Percentiles rank a stretch among this genome's conserved stretches.
Evolutionary conservation across 345 rosid genomes (phyloP).

Genomic region (Brassica carinata): DNA sequence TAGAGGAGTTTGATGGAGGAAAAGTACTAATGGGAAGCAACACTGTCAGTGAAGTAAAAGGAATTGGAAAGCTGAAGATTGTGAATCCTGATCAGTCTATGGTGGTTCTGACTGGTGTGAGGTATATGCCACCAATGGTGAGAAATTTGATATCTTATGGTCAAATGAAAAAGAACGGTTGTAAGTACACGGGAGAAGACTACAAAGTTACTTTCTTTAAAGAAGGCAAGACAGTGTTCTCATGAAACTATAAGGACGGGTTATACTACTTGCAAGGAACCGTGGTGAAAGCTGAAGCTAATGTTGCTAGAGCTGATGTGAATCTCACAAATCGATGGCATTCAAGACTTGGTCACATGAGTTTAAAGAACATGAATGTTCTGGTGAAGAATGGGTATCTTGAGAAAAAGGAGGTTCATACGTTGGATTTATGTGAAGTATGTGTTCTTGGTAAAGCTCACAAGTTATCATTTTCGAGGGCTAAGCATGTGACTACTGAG

Average conservation of each 20-base stretch:
- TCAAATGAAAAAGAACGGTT: background rate
- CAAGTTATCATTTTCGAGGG: background rate
- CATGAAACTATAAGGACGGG: too few species aligned
- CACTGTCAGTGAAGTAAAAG: background rate
- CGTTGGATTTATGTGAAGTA: background rate
- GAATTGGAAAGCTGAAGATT: background rate
- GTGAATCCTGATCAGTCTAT: background rate
- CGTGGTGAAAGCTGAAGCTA: background rate
- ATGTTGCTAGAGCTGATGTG: background rate
- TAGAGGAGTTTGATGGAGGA: background rate
- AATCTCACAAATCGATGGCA: background rate
- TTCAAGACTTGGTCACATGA: background rate
- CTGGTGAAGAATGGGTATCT: background rate
- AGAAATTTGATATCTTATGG: background rate
- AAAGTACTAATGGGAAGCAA: background rate
- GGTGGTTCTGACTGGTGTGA: background rate
- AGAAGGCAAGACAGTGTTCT: background rate
- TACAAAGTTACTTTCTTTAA: background rate
- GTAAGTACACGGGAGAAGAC: background rate
- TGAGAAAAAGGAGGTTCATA: background rate
- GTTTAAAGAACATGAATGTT: background rate
- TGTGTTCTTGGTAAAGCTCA: background rate
- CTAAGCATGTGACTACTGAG: background rate
- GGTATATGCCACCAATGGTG: background rate
- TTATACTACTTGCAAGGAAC: too few species aligned